phyloP scores from a whole-genome alignment of 805 yeast genomes.

The Ogataea haglerorum region DNA sequence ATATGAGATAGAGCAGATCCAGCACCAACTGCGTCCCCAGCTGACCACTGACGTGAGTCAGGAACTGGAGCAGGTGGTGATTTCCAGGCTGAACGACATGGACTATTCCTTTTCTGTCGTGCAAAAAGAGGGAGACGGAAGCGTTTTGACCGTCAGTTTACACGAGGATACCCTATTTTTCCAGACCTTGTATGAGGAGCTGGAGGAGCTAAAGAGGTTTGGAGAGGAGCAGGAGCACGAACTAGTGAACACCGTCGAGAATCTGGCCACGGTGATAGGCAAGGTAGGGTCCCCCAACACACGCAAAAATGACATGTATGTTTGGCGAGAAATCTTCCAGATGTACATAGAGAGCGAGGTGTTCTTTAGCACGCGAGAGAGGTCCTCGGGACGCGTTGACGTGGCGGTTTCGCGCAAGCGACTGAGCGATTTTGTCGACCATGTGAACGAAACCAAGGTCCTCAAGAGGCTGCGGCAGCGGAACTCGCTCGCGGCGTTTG shows the following conservation, averaged over 20 bases:
- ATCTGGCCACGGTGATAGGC: conserved; percentile 39
- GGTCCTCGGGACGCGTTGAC: conserved; percentile 42
- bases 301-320: conserved; percentile 53
- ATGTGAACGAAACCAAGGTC: conserved; percentile 37
- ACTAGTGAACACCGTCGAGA: conserved; percentile 41
- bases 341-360: conserved; percentile 64
- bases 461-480: conserved; percentile 44
- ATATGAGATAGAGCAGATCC: conserved; percentile 21
- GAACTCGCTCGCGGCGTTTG: conserved; percentile 42
- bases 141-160: conserved; percentile 36
- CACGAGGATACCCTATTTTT: conserved; percentile 60
- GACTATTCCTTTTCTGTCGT: conserved; percentile 17
- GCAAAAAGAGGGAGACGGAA: conserved; percentile 15
- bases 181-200: conserved; percentile 52
- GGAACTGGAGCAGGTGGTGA: conserved; percentile 16
- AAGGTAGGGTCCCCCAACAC: conserved; percentile 39
- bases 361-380: conserved; percentile 45
- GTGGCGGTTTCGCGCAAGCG: conserved; percentile 44
- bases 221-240: conserved; percentile 40
- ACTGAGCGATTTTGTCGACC: conserved; percentile 38
- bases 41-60: conserved; percentile 26
- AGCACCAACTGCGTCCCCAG: conserved; percentile 22
- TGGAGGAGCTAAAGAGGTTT: conserved; percentile 45
- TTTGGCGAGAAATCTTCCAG: conserved; percentile 68
- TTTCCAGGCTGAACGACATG: conserved; percentile 16